Base-by-base conservation (phyloP, 768 basidiomycete genomes). In the Hemileccinum impolitum region DNA sequence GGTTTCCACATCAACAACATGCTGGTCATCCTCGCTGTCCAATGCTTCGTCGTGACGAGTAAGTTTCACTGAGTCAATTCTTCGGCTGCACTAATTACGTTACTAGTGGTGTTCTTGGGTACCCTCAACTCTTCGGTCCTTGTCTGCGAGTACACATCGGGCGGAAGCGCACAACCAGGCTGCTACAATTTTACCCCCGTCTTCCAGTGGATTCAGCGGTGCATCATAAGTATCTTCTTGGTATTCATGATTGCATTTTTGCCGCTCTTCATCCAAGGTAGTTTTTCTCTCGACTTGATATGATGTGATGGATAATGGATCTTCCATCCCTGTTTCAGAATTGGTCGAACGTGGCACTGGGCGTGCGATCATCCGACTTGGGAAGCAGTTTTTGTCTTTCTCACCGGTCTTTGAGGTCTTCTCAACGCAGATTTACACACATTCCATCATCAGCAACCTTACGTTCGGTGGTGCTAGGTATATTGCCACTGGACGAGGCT, bases 1-100 rank as follows among this genome's bases (percentile, higher is more conserved):
- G 96, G 92, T 45, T 99, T 99, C 86, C 96, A 98, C 65, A 95
- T 99, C 75, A 97, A 99, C 79, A 99, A 98, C 69, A 98, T 98
- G 82, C 75, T 98, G 65, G 89, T 99, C 70, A 99, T 99, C 64
- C 71, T 96, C 56, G 95, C 96, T 34, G 90, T 98, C 23, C 95
- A 97, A 68, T 73, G 94, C 51, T 98, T 99, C 79, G 80, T 98
- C 61, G 76, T 95, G 45, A 91, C 93, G 5, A 81, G 90, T 92
- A 63, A 59, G 90, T 80, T 44, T 47, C 23, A 8, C 25, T 49
- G 28, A 47, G 19, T 42, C 30, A 39, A 31, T 35, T 17, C n/a
- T 12, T 18, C 41, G 14, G 32, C 26, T 38, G 43, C 35, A 45
- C 59, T 70, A 17, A 64, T 45, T 32, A 21, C 13, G 28, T 41